Evolutionary conservation across 2,329 filamentous ascomycete genomes (phyloP).

Genomic region (Hypoxylon rubiginosum): DNA sequence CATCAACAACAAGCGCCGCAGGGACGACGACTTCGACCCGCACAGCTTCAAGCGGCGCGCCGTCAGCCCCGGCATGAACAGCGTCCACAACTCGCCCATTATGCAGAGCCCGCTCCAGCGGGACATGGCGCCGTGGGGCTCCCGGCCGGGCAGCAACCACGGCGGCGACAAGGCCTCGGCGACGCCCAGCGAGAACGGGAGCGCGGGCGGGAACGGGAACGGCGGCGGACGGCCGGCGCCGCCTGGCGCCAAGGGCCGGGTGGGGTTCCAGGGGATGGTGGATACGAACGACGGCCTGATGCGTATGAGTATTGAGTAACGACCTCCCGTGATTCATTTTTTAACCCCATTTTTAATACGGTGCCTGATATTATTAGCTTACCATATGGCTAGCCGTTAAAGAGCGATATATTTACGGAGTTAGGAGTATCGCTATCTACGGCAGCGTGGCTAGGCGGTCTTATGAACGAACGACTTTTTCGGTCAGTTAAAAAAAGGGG

Average conservation of each 20-base stretch:
- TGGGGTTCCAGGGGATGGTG: conserved; percentile 92
- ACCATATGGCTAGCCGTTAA: too few species aligned
- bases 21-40: conserved; percentile 92
- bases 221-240: conserved; percentile 61
- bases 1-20: conserved; percentile 83
- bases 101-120: conserved; percentile 86
- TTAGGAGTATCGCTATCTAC: too few species aligned
- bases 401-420: too few species aligned
- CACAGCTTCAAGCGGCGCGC: conserved; percentile 90
- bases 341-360: not conserved
- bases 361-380: too few species aligned
- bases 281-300: conserved; percentile 96
- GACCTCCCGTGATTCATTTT: not conserved
- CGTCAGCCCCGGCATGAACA: conserved; percentile 86
- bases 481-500: not conserved
- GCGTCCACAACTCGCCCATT: conserved; percentile 89
- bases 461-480: too few species aligned
- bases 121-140: conserved; percentile 79
- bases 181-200: conserved; percentile 65
- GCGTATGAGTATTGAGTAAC: conserved; percentile 94
- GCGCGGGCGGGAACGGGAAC: conserved; percentile 46
- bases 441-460: too few species aligned
- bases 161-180: conserved; percentile 65
- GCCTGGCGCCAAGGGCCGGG: conserved; percentile 68
- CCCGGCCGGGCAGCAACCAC: conserved; percentile 72